These are phyloP conservation scores for Porogramme epimiltina DNA, from an alignment of 1,284 basidiomycete species.

Conservation along the genomic window DNA sequence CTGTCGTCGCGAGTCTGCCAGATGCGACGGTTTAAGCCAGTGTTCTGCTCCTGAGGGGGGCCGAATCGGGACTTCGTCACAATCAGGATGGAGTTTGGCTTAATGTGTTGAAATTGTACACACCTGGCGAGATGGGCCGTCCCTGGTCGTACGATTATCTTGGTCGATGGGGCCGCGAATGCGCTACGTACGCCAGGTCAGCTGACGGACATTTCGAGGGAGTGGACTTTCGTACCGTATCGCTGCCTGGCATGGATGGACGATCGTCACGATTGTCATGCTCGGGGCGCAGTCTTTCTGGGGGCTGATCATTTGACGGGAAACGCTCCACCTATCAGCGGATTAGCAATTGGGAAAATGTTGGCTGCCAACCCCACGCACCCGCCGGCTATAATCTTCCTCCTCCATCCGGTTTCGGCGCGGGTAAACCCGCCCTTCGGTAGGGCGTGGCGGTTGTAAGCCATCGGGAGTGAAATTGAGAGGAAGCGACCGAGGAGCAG, in stretches of 20 bases:
- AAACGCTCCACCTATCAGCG: no score
- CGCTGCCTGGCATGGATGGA: constrained; percentile 7
- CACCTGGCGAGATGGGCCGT: background rate
- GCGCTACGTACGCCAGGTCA: constrained; percentile 1
- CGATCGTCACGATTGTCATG: constrained; percentile 14
- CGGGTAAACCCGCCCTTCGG: no score
- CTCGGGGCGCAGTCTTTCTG: background rate
- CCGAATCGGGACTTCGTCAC: constrained; percentile 4
- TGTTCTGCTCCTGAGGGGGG: background rate
- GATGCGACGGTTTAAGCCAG: background rate
- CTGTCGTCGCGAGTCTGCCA: constrained; percentile 2
- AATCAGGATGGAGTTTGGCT: no score
- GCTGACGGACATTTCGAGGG: background rate
- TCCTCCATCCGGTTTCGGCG: no score
- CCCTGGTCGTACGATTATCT: constrained; percentile 1
- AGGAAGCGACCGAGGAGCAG: no score
- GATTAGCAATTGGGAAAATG: no score
- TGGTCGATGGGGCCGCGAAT: constrained; percentile 2
- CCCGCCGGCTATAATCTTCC: no score
- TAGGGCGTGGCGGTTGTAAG: no score
- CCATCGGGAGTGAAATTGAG: no score
- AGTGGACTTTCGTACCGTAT: constrained; percentile 5
- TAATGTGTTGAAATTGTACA: no score
- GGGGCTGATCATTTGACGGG: background rate
- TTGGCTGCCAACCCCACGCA: no score